Conservation (phyloP, 495 filamentous ascomycete genomes). For the Extremus antarcticus region DNA sequence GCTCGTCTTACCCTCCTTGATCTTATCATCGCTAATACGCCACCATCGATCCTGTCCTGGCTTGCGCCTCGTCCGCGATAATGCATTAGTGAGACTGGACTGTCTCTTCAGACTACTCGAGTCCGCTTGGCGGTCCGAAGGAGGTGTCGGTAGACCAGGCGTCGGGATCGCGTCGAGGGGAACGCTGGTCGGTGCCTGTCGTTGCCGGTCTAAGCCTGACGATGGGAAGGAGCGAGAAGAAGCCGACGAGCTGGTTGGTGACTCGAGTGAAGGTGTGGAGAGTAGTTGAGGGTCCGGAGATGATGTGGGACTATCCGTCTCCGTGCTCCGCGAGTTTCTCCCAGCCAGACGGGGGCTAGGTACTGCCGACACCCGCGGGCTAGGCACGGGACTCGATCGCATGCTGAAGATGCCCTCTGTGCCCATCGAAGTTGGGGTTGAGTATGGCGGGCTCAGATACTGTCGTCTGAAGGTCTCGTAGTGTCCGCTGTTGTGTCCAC, state of each 20-base stretch:
- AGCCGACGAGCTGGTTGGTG: conserved; percentile 14
- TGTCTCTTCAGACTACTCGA: conserved; percentile 2
- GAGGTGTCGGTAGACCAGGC: conserved; percentile 13
- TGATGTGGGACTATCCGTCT: background rate
- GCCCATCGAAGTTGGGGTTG: conserved; percentile 68
- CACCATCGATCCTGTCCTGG: conserved; percentile 67
- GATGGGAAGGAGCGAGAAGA: conserved; percentile 11
- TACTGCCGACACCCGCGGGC: conserved; percentile 24
- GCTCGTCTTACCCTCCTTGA: conserved; percentile 82
- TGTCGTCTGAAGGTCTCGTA: conserved; percentile 97
- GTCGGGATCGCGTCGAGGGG: conserved; percentile 18
- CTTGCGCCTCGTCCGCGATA: conserved; percentile 37
- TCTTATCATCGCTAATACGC: conserved; percentile 95
- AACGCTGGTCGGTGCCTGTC: conserved; percentile 12
- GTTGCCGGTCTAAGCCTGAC: background rate
- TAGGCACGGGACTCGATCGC: conserved; percentile 35
- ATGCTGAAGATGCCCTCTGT: conserved; percentile 58
- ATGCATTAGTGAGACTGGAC: conserved; percentile 4
- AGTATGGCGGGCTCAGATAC: conserved; percentile 53
- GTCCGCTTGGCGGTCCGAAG: background rate
- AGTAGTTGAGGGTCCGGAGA: background rate
- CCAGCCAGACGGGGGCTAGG: conserved; percentile 12
- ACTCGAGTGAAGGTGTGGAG: conserved; percentile 7
- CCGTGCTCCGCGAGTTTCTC: background rate
- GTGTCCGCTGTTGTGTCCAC: conserved; percentile 90